Base-by-base conservation (phyloP, 169 alveolate genomes). In the Theileria parva region DNA sequence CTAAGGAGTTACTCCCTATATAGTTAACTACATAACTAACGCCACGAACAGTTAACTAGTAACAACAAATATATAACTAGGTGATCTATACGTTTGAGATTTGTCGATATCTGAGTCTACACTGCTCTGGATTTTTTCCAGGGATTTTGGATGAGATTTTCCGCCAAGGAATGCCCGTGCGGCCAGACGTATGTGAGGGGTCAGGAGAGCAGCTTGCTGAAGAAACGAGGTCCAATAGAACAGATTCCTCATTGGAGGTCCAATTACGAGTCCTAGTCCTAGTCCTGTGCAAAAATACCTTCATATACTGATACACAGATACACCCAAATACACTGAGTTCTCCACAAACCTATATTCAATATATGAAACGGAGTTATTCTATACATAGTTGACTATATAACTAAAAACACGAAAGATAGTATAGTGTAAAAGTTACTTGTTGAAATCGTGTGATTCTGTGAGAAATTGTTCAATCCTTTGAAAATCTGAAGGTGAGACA, bases 31-130 rank as follows among this genome's bases (percentile, higher is more conserved):
- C 53, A 44, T 44, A 44, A 44, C 53, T 44, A 44, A 44, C 2
- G n/a, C n/a, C n/a, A n/a, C n/a, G n/a, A n/a, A n/a, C n/a, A n/a
- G n/a, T n/a, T n/a, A n/a, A n/a, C n/a, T n/a, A n/a, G n/a, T n/a
- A n/a, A n/a, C n/a, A n/a, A n/a, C 2, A 7, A 63, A 15, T 63
- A 21, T 27, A 25, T 39, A 60, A 60, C 50, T 60, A 13, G 15
- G 34, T 28, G 8, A 60, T 32, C 64, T 12, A 17, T 57, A 73
- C 80, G 76, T 73, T 73, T 2, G 30, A 27, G 32, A 73, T 39
- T 39, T 73, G 50, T 8, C 89, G 28, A 77, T 85, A 85, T 37
- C 87, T 71, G 61, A 85, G 63, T 59, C 91, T 72, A 39, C 91
- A 85, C 64, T 85, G 91, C 44, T 78, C 91, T 13, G 80, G 66